Base-by-base conservation (phyloP, 164 flowering plant genomes). In the Liquidambar formosana region DNA sequence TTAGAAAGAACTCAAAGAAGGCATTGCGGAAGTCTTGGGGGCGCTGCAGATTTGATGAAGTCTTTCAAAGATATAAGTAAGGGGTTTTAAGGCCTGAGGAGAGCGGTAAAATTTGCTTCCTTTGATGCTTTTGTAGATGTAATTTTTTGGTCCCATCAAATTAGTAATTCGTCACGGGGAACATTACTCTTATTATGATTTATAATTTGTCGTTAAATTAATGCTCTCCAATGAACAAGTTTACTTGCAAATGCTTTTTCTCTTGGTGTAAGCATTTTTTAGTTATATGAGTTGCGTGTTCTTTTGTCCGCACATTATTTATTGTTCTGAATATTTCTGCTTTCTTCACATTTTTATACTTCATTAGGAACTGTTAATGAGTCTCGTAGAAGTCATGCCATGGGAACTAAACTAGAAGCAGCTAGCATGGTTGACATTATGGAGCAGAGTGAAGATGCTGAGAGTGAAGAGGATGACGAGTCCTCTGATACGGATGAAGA, bases 401-500 rank as follows among this genome's bases (percentile, higher is more conserved):
- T 26, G 63, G 76, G 57, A 49, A 58, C 23, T 69, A 73, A 63
- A 21, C 45, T 28, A 45, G 61, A 57, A 67, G 64, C 63, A 27
- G 44, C 61, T 62, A 51, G 13, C 5, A 41, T 58, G 15, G 66
- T 43, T 69, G 75, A 68, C 38, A 28, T 6, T 61, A 45, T 41
- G 68, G 80, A 75, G 62, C 65, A 70, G 72, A 57, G 23, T 75
- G 78, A 73, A 61, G 81, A 70, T 65, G 72, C 38, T 78, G 83
- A 68, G 57, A 64, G 62, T 44, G 86, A 82, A 51, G 78, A 77
- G 56, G 83, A 73, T 28, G 56, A 26, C 43, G 85, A 75, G 65
- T 57, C 61, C 10, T 82, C 76, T 57, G 81, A 76, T 33, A 49
- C 72, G 0, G 89, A 82, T 66, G 60, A 78, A 59, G 86, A 66